Conservation (phyloP, 306 rosid genomes). For the Hippophae rhamnoides region DNA sequence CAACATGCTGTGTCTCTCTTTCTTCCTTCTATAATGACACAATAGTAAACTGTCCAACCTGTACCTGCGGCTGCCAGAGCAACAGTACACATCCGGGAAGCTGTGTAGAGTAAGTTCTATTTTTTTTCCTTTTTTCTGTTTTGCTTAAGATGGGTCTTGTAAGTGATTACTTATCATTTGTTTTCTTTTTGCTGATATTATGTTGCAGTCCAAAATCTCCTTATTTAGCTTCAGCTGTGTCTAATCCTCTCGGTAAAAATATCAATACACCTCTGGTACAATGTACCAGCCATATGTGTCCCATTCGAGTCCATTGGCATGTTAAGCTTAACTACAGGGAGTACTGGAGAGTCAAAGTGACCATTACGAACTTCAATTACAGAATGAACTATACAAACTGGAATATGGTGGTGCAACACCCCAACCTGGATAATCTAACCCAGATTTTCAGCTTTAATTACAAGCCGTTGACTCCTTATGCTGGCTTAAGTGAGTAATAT, state of each 20-base stretch:
- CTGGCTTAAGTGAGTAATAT: constrained; percentile 73
- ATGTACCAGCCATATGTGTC: constrained; percentile 97
- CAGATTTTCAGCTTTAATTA: constrained; percentile 81
- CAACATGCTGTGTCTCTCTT: constrained; percentile 95
- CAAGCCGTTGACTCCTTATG: constrained; percentile 78
- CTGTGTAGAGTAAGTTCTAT: constrained; percentile 66
- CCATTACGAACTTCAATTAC: constrained; percentile 91
- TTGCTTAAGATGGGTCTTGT: neutral
- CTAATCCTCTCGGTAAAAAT: constrained; percentile 48
- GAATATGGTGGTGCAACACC: constrained; percentile 96
- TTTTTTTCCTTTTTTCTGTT: constrained; percentile 8
- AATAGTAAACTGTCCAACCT: constrained; percentile 83
- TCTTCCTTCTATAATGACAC: constrained; percentile 92
- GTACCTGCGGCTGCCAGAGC: constrained; percentile 92
- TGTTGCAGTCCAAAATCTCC: constrained; percentile 53
- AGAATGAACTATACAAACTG: constrained; percentile 85
- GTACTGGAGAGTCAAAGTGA: constrained; percentile 93
- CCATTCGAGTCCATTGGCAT: constrained; percentile 96
- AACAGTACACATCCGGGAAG: constrained; percentile 52
- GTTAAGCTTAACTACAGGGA: constrained; percentile 93
- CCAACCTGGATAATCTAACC: constrained; percentile 83
- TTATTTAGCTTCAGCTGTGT: constrained; percentile 62
- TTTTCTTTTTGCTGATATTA: constrained; percentile 15
- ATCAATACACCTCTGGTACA: constrained; percentile 59
- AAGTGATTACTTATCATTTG: constrained; percentile 1